Percentiles rank a stretch among this genome's conserved stretches.
Evolutionary conservation across 2,329 filamentous ascomycete species (phyloP).

Genomic region (Aspergillus costaricaensis): DNA sequence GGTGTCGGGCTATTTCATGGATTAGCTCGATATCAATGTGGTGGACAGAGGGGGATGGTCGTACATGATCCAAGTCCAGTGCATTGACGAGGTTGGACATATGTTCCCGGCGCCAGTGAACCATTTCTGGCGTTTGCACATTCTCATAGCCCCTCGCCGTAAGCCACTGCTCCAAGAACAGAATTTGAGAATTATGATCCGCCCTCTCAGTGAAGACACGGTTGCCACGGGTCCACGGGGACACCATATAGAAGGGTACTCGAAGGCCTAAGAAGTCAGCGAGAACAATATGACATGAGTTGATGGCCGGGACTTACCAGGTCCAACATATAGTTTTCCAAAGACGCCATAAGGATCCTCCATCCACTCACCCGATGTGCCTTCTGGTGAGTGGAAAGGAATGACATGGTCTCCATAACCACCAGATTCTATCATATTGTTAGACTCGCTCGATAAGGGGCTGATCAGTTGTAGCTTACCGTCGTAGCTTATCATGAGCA

Average conservation of each 20-base stretch:
- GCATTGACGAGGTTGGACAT: slow-evolving; percentile 54
- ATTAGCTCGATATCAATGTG: background rate
- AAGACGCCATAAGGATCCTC: slow-evolving; percentile 48
- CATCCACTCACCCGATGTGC: slow-evolving; percentile 57
- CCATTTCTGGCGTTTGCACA: slow-evolving; percentile 47
- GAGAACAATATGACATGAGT: too few relatives aligned
- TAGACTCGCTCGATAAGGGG: background rate
- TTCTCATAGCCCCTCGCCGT: slow-evolving; percentile 45
- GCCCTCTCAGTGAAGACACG: slow-evolving; percentile 57
- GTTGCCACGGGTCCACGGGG: slow-evolving; percentile 57
- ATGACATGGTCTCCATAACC: slow-evolving; percentile 58
- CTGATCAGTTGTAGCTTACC: slow-evolving; percentile 29
- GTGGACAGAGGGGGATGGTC: background rate
- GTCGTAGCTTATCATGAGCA: slow-evolving; percentile 54
- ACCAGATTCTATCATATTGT: slow-evolving; percentile 47
- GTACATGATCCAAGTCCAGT: slow-evolving; percentile 47
- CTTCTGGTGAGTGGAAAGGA: slow-evolving; percentile 53
- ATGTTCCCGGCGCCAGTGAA: slow-evolving; percentile 49
- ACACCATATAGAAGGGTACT: slow-evolving; percentile 58
- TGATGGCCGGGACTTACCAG: slow-evolving; percentile 28
- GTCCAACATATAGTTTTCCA: slow-evolving; percentile 48
- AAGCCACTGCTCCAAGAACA: slow-evolving; percentile 57
- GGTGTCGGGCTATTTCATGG: slow-evolving; percentile 47
- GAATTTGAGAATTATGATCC: slow-evolving; percentile 59
- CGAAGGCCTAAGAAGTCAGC: slow-evolving; percentile 45